Percentiles rank a stretch among this genome's conserved stretches.
phyloP scores from a whole-genome alignment of 306 rosid genomes.

The Mimosa bimucronata region DNA sequence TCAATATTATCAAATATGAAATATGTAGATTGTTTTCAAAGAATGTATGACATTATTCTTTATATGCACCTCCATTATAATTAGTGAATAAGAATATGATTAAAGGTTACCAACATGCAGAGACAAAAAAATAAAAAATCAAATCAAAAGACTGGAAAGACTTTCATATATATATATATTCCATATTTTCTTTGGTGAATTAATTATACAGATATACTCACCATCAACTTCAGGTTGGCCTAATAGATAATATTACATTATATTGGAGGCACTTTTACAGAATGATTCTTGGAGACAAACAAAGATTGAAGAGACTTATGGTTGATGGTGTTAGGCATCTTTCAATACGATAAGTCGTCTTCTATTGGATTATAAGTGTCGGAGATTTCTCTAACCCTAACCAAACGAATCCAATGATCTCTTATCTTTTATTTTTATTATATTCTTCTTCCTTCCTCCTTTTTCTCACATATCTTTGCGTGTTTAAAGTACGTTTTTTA shows the following conservation, averaged over 20 bases:
- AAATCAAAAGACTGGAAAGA: too few species aligned
- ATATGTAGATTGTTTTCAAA: too few species aligned
- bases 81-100: too few species aligned
- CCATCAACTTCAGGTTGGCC: not conserved
- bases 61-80: too few species aligned
- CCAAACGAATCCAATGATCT: not conserved
- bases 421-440: not conserved
- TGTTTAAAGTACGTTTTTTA: not conserved
- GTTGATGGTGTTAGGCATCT: constrained; percentile 13
- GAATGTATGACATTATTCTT: too few species aligned
- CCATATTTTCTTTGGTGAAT: too few species aligned
- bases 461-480: not conserved
- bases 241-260: not conserved
- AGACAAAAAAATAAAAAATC: too few species aligned
- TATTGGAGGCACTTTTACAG: not conserved
- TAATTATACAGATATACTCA: not conserved
- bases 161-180: too few species aligned
- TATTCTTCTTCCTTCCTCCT: not conserved
- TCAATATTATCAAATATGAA: too few species aligned
- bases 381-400: not conserved
- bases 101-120: too few species aligned
- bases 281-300: not conserved
- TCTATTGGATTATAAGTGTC: not conserved
- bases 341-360: not conserved
- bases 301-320: not conserved